Evolutionary conservation across 768 basidiomycete genomes (phyloP).

Genomic region (Tylopilus rubrobrunneus): DNA sequence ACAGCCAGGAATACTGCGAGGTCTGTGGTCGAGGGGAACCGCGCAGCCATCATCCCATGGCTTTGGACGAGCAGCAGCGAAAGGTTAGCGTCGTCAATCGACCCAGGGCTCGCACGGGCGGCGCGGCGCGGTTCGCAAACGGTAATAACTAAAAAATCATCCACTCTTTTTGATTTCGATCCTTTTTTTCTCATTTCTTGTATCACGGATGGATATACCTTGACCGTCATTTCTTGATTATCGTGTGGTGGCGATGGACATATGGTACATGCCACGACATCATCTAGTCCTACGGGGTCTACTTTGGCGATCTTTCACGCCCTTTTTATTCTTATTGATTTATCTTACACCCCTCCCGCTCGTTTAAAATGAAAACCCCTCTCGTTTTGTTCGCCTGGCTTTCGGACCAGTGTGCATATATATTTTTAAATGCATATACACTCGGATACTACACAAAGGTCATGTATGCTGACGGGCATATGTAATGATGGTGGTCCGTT

Average conservation of each 20-base stretch:
- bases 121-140: constrained; percentile 57
- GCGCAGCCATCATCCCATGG: constrained; percentile 7
- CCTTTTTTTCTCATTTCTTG: constrained; percentile 7
- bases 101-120: constrained; percentile 66
- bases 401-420: constrained; percentile 25
- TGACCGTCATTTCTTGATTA: constrained; percentile 13
- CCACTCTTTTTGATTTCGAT: constrained; percentile 14
- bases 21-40: constrained; percentile 53
- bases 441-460: constrained; percentile 13
- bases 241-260: constrained; percentile 7
- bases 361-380: constrained; percentile 17
- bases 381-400: constrained; percentile 28
- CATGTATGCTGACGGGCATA: constrained; percentile 14
- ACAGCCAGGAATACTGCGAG: constrained; percentile 48
- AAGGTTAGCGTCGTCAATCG: constrained; percentile 51
- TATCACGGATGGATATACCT: constrained; percentile 14
- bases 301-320: not conserved
- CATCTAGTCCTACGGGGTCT: constrained; percentile 12
- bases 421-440: constrained; percentile 17
- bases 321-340: constrained; percentile 26
- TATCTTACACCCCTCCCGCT: constrained; percentile 18
- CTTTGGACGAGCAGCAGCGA: constrained; percentile 16
- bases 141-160: constrained; percentile 24
- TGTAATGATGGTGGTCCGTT: constrained; percentile 11
- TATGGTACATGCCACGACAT: constrained; percentile 11